Base-by-base conservation (phyloP, 345 rosid genomes). In the Bretschneidera sinensis region DNA sequence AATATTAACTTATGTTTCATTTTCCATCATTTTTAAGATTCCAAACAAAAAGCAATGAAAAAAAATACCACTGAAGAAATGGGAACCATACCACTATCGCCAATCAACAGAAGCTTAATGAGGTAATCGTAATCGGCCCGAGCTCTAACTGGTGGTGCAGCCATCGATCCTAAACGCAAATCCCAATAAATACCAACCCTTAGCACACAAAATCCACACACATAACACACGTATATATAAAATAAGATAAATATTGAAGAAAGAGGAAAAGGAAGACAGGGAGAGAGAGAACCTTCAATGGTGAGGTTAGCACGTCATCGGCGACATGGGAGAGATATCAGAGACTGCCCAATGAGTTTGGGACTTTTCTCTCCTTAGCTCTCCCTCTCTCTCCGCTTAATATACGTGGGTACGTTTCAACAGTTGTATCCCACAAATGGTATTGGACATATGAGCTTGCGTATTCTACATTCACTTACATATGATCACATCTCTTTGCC, bases 61-160 rank as follows among this genome's bases (percentile, higher is more conserved):
- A 13, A 45, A 49, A 51, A 25, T 28, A 28, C 33, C 3, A 28
- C 3, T 2, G 33, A 28, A 28, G 33, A 28, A 28, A 28, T 8
- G 3, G 33, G 33, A 28, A 51, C 69, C 70, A 48, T 43, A 84
- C 89, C 92, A 61, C 89, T 83, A 54, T 86, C 92, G 55, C 92
- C 92, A 51, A 86, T 86, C 78, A 86, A 50, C 65, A 86, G 87
- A 65, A 86, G 92, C 79, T 86, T 83, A 20, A 86, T 86, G 63
- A 86, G 92, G 62, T 79, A 83, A 76, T 86, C 92, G 59, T 86
- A 84, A 68, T 86, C 92, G 43, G 92, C 82, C 43, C 92, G 77
- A 35, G 92, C 87, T 53, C 92, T 81, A 51, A 78, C 81, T 35
- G 89, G 92, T 52, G 92, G 85, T 64, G 85, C 87, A 74, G 89